These are phyloP conservation scores for Fusarium subglutinans DNA, from an alignment of 2,329 filamentous ascomycete species.

Conservation along the genomic window DNA sequence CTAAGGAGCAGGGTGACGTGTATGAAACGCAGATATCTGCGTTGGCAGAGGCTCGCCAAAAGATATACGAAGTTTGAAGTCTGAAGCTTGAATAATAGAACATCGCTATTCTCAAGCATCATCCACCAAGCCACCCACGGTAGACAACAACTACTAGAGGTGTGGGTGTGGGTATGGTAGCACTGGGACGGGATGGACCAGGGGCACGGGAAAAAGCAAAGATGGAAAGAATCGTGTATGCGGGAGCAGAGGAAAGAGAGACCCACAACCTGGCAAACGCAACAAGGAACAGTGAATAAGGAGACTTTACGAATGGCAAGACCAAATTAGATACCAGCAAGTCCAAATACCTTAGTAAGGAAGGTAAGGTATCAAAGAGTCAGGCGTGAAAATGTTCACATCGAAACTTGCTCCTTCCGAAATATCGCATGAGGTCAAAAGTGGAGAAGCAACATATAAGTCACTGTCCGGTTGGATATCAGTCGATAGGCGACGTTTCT, in stretches of 20 bases:
- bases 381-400: conserved; percentile 25
- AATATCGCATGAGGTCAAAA: conserved; percentile 26
- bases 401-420: conserved; percentile 3
- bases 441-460: conserved; percentile 10
- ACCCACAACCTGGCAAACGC: conserved; percentile 10
- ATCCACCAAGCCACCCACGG: background rate
- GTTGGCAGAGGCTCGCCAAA: conserved; percentile 7
- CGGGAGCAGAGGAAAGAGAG: conserved; percentile 26
- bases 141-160: background rate
- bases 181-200: conserved; percentile 29
- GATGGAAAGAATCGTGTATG: conserved; percentile 38
- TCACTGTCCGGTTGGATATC: background rate
- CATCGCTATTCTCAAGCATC: background rate
- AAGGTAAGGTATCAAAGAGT: background rate
- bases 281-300: background rate
- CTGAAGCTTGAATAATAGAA: background rate
- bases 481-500: conserved; percentile 1
- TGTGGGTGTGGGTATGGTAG: conserved; percentile 33
- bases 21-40: conserved; percentile 14
- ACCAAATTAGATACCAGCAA: background rate
- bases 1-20: conserved; percentile 26
- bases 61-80: background rate
- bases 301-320: background rate
- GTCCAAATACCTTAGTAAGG: background rate
- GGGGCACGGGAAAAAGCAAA: conserved; percentile 39